These are phyloP conservation scores for Mrakiaceae sp. DNA, from an alignment of 1,284 basidiomycete genomes.

Conservation along the genomic window DNA sequence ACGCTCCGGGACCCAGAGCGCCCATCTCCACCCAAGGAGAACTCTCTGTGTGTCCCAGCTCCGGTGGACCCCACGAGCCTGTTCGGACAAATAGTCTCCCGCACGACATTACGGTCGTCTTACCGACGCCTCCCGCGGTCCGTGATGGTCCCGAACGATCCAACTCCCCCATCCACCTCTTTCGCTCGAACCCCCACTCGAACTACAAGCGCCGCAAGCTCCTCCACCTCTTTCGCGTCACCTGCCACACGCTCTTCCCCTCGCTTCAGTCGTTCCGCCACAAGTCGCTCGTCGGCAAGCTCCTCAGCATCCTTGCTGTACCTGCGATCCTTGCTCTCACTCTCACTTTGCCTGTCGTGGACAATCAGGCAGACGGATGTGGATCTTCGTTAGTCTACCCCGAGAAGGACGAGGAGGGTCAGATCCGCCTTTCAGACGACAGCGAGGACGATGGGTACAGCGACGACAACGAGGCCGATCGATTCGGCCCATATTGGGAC, in stretches of 20 bases:
- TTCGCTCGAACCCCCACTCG: background rate
- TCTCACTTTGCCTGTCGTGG: constrained; percentile 12
- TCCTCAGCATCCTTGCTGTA: constrained; percentile 23
- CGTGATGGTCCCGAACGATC: background rate
- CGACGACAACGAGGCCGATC: background rate
- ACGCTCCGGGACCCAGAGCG: no score
- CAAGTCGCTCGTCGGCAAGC: constrained; percentile 54
- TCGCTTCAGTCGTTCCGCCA: constrained; percentile 63
- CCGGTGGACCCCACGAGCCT: no score
- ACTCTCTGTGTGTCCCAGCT: no score
- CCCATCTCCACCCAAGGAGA: no score
- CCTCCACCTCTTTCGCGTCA: constrained; percentile 35
- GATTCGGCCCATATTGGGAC: background rate
- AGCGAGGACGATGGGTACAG: background rate
- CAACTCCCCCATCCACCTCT: background rate
- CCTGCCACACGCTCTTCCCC: constrained; percentile 65
- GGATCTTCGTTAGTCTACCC: no score
- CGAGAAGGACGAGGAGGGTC: background rate
- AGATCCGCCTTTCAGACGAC: background rate
- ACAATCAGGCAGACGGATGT: background rate
- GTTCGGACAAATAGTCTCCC: no score
- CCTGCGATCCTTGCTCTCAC: constrained; percentile 80
- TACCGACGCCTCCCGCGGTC: no score
- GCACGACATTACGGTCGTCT: no score
- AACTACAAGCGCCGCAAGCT: constrained; percentile 23